Evolutionary conservation across 441 rosid genomes (phyloP).

Genomic region (Brassica hybrid): DNA sequence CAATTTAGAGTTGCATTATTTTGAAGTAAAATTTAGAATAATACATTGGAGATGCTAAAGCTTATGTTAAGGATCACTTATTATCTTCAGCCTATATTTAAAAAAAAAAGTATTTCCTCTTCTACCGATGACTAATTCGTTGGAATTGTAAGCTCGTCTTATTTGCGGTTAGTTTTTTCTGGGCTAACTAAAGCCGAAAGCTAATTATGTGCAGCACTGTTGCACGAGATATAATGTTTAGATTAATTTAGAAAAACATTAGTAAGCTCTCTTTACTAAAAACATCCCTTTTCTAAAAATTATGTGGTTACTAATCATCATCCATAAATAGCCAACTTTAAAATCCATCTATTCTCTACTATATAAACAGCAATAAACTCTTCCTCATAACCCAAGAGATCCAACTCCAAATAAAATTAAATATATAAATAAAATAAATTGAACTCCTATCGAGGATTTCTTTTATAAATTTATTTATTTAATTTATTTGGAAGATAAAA

Average conservation of each 20-base stretch:
- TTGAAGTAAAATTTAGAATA: too few relatives aligned
- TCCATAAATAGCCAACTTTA: constrained; percentile 2
- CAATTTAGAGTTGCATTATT: too few relatives aligned
- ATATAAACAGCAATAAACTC: constrained; percentile 22
- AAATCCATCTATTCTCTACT: constrained; percentile 9
- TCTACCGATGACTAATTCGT: background rate
- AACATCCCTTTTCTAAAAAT: background rate
- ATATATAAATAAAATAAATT: constrained; percentile 6
- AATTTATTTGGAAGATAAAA: constrained; percentile 1
- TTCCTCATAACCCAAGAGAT: constrained; percentile 20
- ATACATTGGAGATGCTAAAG: too few relatives aligned
- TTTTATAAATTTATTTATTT: constrained; percentile 15
- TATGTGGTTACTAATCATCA: constrained; percentile 20
- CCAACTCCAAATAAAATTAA: constrained; percentile 1
- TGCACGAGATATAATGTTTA: background rate
- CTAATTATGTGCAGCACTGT: background rate
- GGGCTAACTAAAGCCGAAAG: background rate
- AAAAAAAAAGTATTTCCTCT: background rate
- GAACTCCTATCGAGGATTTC: constrained; percentile 6
- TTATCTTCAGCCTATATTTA: background rate
- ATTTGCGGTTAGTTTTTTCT: too few relatives aligned
- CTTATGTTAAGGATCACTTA: background rate
- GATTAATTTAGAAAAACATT: background rate
- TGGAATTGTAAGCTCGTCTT: background rate
- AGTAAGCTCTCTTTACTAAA: background rate